Percentiles rank a stretch among this genome's conserved stretches.
Evolutionary conservation across 2,329 filamentous ascomycete species (phyloP).

Genomic region (Talaromyces sp.): DNA sequence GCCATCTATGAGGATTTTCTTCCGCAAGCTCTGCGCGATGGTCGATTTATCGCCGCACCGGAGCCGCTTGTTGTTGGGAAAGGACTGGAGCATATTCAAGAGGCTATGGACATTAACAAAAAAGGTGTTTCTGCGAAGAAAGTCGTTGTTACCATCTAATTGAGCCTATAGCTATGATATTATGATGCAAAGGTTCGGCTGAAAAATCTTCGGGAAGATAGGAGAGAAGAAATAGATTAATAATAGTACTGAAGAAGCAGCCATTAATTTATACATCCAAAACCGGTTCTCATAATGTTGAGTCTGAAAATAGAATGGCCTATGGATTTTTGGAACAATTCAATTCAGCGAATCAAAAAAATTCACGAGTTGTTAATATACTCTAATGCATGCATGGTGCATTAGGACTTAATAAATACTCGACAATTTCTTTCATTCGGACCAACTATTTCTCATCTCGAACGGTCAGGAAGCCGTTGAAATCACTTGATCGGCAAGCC

Average conservation of each 20-base stretch:
- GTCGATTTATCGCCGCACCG: neutral
- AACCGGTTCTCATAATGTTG: neutral
- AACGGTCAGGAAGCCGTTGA: neutral
- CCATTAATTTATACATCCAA: neutral
- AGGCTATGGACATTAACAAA: neutral
- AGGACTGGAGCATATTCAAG: neutral
- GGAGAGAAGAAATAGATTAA: no score
- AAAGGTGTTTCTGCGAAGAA: neutral
- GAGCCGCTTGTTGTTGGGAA: neutral
- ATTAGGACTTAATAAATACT: no score
- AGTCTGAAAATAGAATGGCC: neutral
- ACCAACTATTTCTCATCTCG: neutral
- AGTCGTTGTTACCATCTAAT: neutral
- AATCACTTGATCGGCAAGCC: neutral
- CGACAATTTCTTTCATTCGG: no score
- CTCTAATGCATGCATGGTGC: neutral
- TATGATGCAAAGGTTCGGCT: neutral
- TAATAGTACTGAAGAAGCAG: neutral
- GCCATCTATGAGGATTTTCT: constrained; percentile 2
- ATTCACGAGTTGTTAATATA: neutral
- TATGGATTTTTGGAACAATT: neutral
- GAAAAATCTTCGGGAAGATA: neutral
- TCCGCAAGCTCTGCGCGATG: neutral
- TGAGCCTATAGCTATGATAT: neutral
- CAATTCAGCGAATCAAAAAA: neutral